A percentile compares a stretch with the other conserved stretches of the same genome.
phyloP scores from a whole-genome alignment of 2,329 filamentous ascomycete species.

The Aspergillus sp. region DNA sequence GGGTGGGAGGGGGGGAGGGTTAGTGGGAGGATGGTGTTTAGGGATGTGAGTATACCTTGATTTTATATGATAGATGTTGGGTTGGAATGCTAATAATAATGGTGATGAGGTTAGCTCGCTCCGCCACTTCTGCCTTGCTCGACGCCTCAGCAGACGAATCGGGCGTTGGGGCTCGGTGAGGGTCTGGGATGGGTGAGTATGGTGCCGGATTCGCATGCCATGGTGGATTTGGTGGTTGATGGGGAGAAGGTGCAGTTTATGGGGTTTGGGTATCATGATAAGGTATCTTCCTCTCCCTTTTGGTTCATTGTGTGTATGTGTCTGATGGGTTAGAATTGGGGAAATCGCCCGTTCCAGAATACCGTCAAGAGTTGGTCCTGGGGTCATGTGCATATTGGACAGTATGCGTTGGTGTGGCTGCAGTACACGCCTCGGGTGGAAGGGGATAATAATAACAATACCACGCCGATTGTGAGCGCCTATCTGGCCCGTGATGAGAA shows the following conservation, averaged over 20 bases:
- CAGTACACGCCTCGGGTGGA: conserved; percentile 28
- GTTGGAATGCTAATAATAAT: background rate
- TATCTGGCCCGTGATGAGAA: conserved; percentile 36
- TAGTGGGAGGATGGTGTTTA: conserved; percentile 12
- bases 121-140: conserved; percentile 11
- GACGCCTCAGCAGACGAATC: background rate
- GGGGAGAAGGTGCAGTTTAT: conserved; percentile 36
- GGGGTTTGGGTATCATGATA: conserved; percentile 51
- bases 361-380: conserved; percentile 38
- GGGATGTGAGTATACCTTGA: background rate
- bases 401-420: conserved; percentile 51
- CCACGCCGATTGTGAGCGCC: conserved; percentile 22
- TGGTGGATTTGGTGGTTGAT: conserved; percentile 32
- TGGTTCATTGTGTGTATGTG: too few relatives aligned
- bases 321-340: conserved; percentile 43
- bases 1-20: conserved; percentile 7
- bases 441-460: conserved; percentile 24
- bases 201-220: conserved; percentile 37
- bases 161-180: background rate
- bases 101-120: background rate
- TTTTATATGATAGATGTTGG: background rate
- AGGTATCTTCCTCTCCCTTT: conserved; percentile 22
- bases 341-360: conserved; percentile 35
- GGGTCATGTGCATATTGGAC: conserved; percentile 48
- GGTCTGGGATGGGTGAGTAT: conserved; percentile 42